Evolutionary conservation across 2,329 filamentous ascomycete species (phyloP), one percentile per base, ranked within the genome.

Genomic region (Hirsutella thompsonii): DNA sequence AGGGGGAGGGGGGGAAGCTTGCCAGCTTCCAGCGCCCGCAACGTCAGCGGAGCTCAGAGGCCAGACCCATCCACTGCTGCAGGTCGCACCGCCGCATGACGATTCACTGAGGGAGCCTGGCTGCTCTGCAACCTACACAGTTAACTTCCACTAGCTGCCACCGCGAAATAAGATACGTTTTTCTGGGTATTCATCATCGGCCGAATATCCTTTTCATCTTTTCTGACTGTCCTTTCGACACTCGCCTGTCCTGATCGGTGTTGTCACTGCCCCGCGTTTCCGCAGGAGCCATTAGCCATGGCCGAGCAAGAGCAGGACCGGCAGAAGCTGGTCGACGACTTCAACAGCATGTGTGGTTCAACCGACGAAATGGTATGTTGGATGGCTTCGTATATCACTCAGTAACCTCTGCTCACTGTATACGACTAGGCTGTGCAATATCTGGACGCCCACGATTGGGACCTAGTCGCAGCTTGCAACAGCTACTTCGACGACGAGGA

Each of bases 341-440:
- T 60, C 40, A 46, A 46, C 41, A 44, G 42, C 16, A 49, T 58
- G 39, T 55, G 49, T 42, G 47, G 51, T 33, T 44, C 55, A 34
- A 52, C 46, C 36, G 47, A 45, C 14, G 55, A 56, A 39, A 43
- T 55, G 50, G 57, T 60, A 42, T 28, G 40, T 28, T 4, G 3
- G 10, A 34, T 4, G 37, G 28, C 29, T 21, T 34, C 29, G 35
- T 32, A 20, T 21, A 8, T 20, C 20, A 26, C 9, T 3, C 5
- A 32, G 9, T 9, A 39, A 26, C 11, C 23, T 26, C 23, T 26
- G n/a, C n/a, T n/a, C n/a, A n/a, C n/a, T n/a, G n/a, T n/a, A n/a
- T n/a, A n/a, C n/a, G n/a, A n/a, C n/a, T 46, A 88, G 82, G 83
- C 83, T 37, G 68, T 68, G 42, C 69, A 80, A 45, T 83, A 83